Percentiles rank a stretch among this genome's conserved stretches.
Conservation (phyloP, 2,329 filamentous ascomycete genomes). For the Dactylella cylindrospora region DNA sequence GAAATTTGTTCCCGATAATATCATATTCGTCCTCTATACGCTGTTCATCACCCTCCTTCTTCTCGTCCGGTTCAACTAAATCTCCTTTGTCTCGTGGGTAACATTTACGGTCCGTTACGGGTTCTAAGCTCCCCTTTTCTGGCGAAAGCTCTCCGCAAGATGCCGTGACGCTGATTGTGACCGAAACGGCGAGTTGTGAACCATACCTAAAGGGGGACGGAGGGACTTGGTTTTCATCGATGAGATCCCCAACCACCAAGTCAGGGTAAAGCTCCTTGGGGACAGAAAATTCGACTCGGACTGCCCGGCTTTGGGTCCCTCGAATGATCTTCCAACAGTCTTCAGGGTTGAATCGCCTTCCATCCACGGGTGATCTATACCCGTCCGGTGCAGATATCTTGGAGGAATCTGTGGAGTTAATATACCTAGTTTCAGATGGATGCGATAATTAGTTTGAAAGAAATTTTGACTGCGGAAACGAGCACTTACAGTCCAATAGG, state of each 20-base stretch:
- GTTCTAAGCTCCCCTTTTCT: not conserved
- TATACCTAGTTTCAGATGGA: not conserved
- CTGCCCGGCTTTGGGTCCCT: not conserved
- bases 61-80: too few species aligned
- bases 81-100: not conserved
- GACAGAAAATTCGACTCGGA: not conserved
- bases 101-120: not conserved
- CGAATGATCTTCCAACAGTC: conserved; percentile 1
- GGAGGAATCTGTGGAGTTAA: too few species aligned
- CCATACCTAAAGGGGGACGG: not conserved
- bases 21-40: too few species aligned
- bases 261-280: not conserved
- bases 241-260: not conserved
- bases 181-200: not conserved
- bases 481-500: conserved; percentile 12
- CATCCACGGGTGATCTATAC: not conserved
- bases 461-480: not conserved
- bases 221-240: not conserved
- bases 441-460: not conserved
- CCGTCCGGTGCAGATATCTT: not conserved
- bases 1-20: not conserved
- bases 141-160: not conserved
- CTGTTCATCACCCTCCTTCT: too few species aligned
- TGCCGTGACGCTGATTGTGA: not conserved
- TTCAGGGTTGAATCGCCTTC: not conserved